Evolutionary conservation across 202 grass and related monocot genomes (phyloP).

Genomic region (Digitaria exilis): DNA sequence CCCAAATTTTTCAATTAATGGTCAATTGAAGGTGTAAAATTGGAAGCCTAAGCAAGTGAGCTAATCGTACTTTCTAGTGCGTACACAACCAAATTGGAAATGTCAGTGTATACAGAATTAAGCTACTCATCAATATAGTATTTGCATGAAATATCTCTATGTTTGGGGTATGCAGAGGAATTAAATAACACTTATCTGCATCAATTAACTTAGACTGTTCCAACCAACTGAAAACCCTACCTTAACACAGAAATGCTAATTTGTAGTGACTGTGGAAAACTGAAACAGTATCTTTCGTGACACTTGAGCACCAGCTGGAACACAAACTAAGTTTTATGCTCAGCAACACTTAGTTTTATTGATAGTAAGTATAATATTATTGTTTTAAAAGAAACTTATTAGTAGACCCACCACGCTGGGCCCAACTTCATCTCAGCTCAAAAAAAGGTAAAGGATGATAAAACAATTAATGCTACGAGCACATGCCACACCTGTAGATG

Average conservation of each 20-base stretch:
- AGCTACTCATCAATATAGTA: background rate
- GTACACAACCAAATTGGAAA: background rate
- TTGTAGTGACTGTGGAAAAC: background rate
- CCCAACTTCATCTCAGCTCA: background rate
- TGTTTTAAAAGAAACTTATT: background rate
- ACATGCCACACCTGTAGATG: constrained; percentile 78
- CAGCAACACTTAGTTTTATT: background rate
- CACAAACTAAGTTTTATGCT: background rate
- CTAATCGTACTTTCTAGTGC: background rate
- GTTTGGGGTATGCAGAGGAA: background rate
- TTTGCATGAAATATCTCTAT: background rate
- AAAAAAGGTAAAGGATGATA: background rate
- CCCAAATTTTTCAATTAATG: background rate
- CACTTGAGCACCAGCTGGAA: constrained; percentile 3
- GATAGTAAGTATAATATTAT: background rate
- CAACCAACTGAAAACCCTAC: background rate
- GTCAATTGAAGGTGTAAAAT: background rate
- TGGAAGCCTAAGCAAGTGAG: background rate
- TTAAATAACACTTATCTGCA: background rate
- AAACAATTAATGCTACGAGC: constrained; percentile 4
- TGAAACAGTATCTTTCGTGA: background rate
- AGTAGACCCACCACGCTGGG: background rate
- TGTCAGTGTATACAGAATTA: background rate
- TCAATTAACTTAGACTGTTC: background rate
- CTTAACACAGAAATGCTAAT: background rate